phyloP scores from a whole-genome alignment of 108 stramenopile species.

The Aurantiochytrium sp. region DNA sequence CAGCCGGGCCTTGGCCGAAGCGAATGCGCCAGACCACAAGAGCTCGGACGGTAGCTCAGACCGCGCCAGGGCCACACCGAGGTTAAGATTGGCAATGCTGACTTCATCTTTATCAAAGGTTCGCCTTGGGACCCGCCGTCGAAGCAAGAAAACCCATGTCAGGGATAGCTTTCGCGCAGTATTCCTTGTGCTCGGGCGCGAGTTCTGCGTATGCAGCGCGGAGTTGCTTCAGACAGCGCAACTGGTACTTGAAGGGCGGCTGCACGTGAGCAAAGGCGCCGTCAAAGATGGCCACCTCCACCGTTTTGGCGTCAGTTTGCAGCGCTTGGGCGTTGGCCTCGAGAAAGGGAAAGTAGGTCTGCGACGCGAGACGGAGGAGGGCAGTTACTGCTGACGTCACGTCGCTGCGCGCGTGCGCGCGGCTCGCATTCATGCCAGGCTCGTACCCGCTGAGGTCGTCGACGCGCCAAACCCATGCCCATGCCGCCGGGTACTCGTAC shows the following conservation, averaged over 20 bases:
- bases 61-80: too few species aligned
- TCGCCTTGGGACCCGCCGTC: too few species aligned
- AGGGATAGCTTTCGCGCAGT: too few species aligned
- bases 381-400: background rate
- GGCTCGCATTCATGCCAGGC: background rate
- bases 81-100: too few species aligned
- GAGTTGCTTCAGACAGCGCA: background rate
- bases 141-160: too few species aligned
- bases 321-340: background rate
- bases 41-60: too few species aligned
- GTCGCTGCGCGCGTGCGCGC: background rate
- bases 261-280: background rate
- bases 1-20: too few species aligned
- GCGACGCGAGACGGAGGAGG: background rate
- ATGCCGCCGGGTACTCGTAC: background rate
- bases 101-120: too few species aligned
- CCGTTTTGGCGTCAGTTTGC: background rate
- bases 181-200: background rate
- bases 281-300: background rate
- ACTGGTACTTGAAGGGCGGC: background rate
- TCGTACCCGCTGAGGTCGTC: background rate
- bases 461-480: background rate
- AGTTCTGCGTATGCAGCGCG: background rate
- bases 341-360: background rate
- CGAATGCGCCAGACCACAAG: too few species aligned